These are phyloP conservation scores for Helotiales sp. DNA, from an alignment of 2,329 filamentous ascomycete species.

Conservation along the genomic window DNA sequence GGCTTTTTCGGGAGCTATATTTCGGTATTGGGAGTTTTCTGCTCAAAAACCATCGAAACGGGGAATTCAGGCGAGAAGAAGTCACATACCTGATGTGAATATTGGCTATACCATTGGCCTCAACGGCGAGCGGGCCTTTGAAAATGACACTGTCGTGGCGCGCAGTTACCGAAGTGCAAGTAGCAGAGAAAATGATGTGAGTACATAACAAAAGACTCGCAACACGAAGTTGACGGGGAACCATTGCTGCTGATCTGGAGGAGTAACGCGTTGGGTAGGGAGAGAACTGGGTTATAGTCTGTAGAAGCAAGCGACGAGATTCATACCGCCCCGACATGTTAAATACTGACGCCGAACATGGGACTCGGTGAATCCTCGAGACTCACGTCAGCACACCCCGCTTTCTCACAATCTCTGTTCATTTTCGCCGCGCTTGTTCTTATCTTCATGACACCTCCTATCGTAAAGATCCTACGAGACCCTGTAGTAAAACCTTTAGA, in stretches of 20 bases:
- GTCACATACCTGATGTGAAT: background rate
- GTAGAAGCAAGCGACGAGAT: background rate
- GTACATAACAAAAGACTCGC: background rate
- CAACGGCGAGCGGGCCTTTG: background rate
- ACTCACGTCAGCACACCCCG: background rate
- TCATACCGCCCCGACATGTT: background rate
- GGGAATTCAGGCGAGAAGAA: too few species aligned
- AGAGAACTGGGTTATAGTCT: background rate
- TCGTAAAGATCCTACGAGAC: background rate
- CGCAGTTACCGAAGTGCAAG: background rate
- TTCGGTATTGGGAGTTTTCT: too few species aligned
- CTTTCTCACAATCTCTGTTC: background rate
- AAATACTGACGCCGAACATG: too few species aligned
- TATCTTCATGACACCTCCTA: background rate
- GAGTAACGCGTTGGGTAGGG: background rate
- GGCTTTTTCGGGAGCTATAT: too few species aligned
- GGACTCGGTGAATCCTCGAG: too few species aligned
- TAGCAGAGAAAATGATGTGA: background rate
- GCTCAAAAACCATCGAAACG: too few species aligned
- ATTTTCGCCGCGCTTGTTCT: background rate
- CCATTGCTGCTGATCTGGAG: background rate
- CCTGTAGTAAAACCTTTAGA: background rate
- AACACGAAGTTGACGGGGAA: background rate
- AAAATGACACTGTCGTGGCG: constrained; percentile 1
- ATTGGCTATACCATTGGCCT: background rate